phyloP scores from a whole-genome alignment of 139 green algal species.

The Chlamydomonas sp. region DNA sequence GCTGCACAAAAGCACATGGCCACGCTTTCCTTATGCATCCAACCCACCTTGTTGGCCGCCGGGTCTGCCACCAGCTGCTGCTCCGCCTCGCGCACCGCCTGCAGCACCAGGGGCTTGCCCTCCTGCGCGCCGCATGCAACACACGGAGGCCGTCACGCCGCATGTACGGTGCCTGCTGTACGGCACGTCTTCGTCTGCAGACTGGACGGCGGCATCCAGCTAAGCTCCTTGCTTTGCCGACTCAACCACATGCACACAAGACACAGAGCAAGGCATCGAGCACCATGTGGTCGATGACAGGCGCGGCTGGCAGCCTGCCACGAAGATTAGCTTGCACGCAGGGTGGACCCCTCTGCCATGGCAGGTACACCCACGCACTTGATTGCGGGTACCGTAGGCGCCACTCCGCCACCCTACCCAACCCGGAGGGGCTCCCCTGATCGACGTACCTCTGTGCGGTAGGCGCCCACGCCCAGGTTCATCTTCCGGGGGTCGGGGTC shows the following conservation, averaged over 20 bases:
- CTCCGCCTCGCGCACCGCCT: conserved; percentile 88
- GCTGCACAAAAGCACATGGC: background rate
- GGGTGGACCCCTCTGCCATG: too few relatives aligned
- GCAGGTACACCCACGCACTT: too few relatives aligned
- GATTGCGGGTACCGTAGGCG: too few relatives aligned
- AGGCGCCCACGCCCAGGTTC: conserved; percentile 92
- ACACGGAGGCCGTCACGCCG: background rate
- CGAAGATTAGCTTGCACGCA: too few relatives aligned
- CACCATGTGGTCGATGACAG: too few relatives aligned
- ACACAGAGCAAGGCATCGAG: too few relatives aligned
- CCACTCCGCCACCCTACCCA: too few relatives aligned
- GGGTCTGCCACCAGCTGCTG: conserved; percentile 64
- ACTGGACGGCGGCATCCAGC: conserved; percentile 2
- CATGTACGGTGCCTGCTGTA: background rate
- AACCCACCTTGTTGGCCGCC: conserved; percentile 74
- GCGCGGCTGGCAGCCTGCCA: too few relatives aligned
- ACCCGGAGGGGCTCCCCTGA: conserved; percentile 17
- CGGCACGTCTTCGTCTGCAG: background rate
- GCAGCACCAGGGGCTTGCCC: conserved; percentile 89
- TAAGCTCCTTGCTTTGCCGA: background rate
- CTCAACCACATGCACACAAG: background rate
- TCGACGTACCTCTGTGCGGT: conserved; percentile 81
- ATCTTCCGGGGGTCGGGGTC: conserved; percentile 77
- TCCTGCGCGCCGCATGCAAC: conserved; percentile 49
- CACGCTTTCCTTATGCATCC: background rate